Base-by-base conservation (phyloP, 2,329 filamentous ascomycete genomes). In the Epichloe elymi region DNA sequence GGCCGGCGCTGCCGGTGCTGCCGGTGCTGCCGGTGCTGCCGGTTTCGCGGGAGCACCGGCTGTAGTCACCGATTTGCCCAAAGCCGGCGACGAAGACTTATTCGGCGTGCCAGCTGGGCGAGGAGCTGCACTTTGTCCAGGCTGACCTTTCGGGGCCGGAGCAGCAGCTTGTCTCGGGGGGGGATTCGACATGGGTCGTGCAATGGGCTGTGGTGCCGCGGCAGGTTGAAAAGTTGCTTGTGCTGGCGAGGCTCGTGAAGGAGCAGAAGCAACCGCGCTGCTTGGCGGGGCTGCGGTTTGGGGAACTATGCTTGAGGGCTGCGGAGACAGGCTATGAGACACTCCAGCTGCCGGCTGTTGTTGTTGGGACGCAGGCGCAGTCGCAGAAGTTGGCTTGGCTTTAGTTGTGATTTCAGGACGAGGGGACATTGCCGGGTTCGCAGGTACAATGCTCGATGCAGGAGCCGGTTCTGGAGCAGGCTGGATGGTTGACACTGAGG, bases 181-280 rank as follows among this genome's bases (percentile, higher is more conserved):
- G 59, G 52, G 53, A 35, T 59, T 62, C 19, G 60, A 48, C 11
- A 57, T 51, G 8, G 57, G 53, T 51, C 59, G 58, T 48, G 57
- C 49, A 11, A 54, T 48, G 33, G 58, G 55, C 2, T 56, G 58
- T 15, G 61, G 52, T 7, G 58, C 53, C 7, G 58, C 55, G 35
- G 59, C 54, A 19, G 58, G 59, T 39, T 56, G 52, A 35, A 53
- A 53, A 46, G 56, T 48, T 23, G 53, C 46, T 36, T 47, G 51
- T 15, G 50, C 50, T 10, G 52, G 33, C 37, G 55, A 41, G 19
- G 51, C 38, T 17, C 42, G 50, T 33, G 51, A 39, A 15, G 53
- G 42, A 15, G 49, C 10, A 8, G 45, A 17, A 37, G 45, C 46
- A 30, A 42, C 51, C 17, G 55, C 46, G 35, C 8, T 23, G 12